Base-by-base conservation (phyloP, 2,329 filamentous ascomycete genomes). In the Pseudopithomyces maydicus region DNA sequence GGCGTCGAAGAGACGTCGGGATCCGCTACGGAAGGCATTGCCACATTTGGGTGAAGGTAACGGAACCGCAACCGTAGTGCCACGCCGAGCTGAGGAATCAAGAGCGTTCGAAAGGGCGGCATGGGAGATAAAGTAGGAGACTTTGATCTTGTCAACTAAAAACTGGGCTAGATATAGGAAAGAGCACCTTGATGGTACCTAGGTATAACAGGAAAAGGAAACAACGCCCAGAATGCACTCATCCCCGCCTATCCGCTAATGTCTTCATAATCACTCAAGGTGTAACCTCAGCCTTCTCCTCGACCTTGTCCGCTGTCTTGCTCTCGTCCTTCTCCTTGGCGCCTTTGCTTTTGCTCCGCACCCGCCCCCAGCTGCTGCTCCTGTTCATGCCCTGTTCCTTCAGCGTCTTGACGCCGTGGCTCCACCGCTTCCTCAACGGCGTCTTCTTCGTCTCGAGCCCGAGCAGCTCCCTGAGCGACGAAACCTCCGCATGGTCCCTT, bases 401-500 rank as follows among this genome's bases (percentile, higher is more conserved):
- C 19, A 66, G 55, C 12, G 56, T 58, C 59, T 70, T 73, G 52
- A 75, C 62, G 0, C 67, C 61, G 35, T 74, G 71, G 44, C 70
- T 75, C 74, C 73, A 74, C 42, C 67, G 58, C 63, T 74, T 72
- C 48, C 72, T 48, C 51, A 70, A 49, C 6, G 71, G 69, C n/a
- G 12, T 43, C 46, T 66, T 66, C 22, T 55, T 58, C 6, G 54
- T 68, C 41, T 73, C 68, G 19, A 77, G 51, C 0, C 88, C 88
- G 44, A 92, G 72, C 12, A 90, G 74, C 64, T 84, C 79, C 76
- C 86, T 84, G 54, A 92, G 67, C 72, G 88, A 87, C 0, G 82
- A 81, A 1, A 93, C 80, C 78, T 92, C 90, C 1, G 85, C 84
- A 70, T 96, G 91, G 64, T 93, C 91, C 47, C 91, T 79, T 12